Conservation (phyloP, 176 grass and related monocot genomes). For the Triticum timopheevii region DNA sequence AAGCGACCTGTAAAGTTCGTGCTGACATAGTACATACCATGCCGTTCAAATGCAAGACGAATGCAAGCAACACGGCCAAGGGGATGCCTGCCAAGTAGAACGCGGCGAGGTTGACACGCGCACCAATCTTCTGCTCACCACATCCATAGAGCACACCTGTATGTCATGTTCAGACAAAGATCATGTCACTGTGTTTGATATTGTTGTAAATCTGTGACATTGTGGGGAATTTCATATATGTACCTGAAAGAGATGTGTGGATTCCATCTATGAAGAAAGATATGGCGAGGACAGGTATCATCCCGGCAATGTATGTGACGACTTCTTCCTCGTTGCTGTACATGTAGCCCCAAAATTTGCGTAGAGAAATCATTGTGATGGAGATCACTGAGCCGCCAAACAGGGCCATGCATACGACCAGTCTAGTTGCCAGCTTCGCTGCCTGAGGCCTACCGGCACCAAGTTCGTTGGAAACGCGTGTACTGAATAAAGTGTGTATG, state of each 20-base stretch:
- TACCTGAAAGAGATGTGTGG: background rate
- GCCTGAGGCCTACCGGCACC: background rate
- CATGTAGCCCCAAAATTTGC: background rate
- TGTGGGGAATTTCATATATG: background rate
- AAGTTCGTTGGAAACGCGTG: background rate
- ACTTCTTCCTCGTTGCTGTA: background rate
- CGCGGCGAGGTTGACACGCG: slow-evolving; percentile 4
- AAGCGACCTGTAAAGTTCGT: background rate
- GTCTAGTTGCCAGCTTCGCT: background rate
- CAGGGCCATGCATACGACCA: background rate
- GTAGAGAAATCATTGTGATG: background rate
- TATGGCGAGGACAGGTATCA: background rate
- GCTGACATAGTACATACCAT: background rate
- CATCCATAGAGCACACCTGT: slow-evolving; percentile 23
- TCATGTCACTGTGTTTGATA: background rate
- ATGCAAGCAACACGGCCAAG: slow-evolving; percentile 24
- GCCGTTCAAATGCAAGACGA: slow-evolving; percentile 15
- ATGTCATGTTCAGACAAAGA: background rate
- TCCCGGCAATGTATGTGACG: background rate
- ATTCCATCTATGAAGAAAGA: background rate
- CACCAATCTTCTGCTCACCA: slow-evolving; percentile 13
- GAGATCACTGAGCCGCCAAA: background rate
- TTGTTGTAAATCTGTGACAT: background rate
- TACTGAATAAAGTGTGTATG: background rate
- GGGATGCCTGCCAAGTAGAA: slow-evolving; percentile 34